Percentiles rank a stretch among this genome's conserved stretches.
phyloP scores from a whole-genome alignment of 2,329 filamentous ascomycete genomes.

The Ustulina deusta region DNA sequence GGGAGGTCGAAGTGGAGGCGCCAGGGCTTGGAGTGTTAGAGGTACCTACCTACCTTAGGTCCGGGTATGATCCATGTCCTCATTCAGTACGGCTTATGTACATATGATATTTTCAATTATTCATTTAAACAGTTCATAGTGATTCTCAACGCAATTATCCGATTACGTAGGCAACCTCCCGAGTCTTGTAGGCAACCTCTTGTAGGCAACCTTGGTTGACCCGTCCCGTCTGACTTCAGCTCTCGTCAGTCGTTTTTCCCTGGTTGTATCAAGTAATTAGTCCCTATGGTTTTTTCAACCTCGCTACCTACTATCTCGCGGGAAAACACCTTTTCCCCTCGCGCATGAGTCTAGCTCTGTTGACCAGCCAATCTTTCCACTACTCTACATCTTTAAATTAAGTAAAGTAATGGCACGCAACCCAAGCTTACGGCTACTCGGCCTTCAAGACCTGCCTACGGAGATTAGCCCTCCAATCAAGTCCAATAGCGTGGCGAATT shows the following conservation, averaged over 20 bases:
- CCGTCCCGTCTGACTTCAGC: background rate
- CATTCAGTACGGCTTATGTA: background rate
- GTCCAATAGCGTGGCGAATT: constrained; percentile 46
- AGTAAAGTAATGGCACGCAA: background rate
- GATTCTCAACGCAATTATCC: background rate
- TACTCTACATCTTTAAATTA: background rate
- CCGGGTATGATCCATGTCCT: too few species aligned
- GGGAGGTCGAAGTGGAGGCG: too few species aligned
- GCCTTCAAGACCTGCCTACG: constrained; percentile 38
- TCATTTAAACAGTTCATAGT: background rate
- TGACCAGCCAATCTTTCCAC: too few species aligned
- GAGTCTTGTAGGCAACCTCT: too few species aligned
- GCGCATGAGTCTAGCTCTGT: background rate
- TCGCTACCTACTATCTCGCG: background rate
- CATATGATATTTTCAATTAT: background rate
- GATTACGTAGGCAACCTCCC: background rate
- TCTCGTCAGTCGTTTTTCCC: too few species aligned
- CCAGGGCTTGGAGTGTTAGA: too few species aligned
- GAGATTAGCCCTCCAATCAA: constrained; percentile 35
- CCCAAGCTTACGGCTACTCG: constrained; percentile 22
- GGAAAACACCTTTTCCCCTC: background rate
- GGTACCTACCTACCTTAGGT: too few species aligned
- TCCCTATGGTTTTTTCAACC: too few species aligned
- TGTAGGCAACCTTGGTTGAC: background rate
- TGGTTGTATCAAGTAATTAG: background rate